These are phyloP conservation scores for Eimeria tenella DNA, from an alignment of 169 alveolate species.

Conservation along the genomic window DNA sequence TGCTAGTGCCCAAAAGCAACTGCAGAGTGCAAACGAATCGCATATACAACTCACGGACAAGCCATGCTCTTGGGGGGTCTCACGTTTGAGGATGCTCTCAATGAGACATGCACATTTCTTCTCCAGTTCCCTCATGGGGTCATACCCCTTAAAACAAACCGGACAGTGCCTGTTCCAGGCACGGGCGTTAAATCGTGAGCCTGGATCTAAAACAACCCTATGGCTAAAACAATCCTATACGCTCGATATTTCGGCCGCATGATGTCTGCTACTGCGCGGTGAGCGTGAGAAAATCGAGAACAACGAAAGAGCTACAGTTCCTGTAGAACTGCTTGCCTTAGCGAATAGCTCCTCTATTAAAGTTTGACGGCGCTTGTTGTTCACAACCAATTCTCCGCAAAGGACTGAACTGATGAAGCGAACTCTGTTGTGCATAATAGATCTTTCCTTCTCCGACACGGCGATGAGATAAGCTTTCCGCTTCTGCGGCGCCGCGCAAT, in stretches of 20 bases:
- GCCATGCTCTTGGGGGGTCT: conserved; percentile 63
- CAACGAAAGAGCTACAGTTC: background rate
- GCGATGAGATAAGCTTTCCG: conserved; percentile 66
- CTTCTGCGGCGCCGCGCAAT: conserved; percentile 23
- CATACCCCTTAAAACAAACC: conserved; percentile 50
- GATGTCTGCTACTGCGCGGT: no score
- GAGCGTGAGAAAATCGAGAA: no score
- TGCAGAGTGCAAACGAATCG: no score
- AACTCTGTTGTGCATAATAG: conserved; percentile 56
- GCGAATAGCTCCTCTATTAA: conserved; percentile 71
- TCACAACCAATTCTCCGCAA: conserved; percentile 89
- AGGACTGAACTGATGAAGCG: conserved; percentile 87
- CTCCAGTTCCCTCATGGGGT: conserved; percentile 75
- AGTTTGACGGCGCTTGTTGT: conserved; percentile 67
- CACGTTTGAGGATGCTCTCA: conserved; percentile 52
- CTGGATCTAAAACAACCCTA: no score
- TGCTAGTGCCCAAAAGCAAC: no score
- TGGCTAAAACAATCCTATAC: no score
- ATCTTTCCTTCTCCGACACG: conserved; percentile 64
- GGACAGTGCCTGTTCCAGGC: no score
- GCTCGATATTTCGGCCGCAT: no score
- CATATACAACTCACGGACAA: conserved; percentile 26
- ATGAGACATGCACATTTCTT: conserved; percentile 33
- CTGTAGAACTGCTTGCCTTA: conserved; percentile 35
- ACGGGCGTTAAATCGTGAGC: no score